phyloP scores from a whole-genome alignment of 1,284 basidiomycete species.

The Anthracocystis walkeri region DNA sequence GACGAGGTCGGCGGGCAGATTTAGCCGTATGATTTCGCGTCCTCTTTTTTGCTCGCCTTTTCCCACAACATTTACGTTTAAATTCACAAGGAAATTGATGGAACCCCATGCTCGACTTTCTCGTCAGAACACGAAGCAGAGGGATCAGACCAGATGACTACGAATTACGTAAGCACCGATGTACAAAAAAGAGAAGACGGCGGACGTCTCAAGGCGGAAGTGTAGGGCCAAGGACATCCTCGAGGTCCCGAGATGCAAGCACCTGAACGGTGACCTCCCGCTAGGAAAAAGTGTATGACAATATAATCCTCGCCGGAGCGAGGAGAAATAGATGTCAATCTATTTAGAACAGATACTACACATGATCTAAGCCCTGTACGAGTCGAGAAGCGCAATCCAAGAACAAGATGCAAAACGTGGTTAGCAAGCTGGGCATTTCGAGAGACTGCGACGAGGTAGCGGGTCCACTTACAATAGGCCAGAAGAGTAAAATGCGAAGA shows the following conservation, averaged over 20 bases:
- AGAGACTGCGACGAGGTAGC: not conserved
- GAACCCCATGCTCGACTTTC: no score
- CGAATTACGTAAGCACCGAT: slow-evolving; percentile 36
- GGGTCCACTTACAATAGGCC: slow-evolving; percentile 54
- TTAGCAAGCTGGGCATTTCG: slow-evolving; percentile 13
- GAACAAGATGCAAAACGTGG: slow-evolving; percentile 11
- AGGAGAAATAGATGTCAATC: slow-evolving; percentile 60
- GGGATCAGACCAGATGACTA: slow-evolving; percentile 10
- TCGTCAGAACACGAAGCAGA: no score
- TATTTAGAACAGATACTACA: slow-evolving; percentile 66
- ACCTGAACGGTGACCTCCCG: slow-evolving; percentile 46
- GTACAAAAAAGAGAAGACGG: slow-evolving; percentile 46
- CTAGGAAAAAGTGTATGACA: slow-evolving; percentile 56
- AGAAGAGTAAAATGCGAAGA: slow-evolving; percentile 41
- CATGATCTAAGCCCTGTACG: slow-evolving; percentile 62
- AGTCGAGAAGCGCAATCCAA: slow-evolving; percentile 6
- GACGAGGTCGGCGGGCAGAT: not conserved
- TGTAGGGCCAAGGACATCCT: slow-evolving; percentile 61
- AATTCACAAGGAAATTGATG: no score
- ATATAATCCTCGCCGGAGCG: slow-evolving; percentile 52
- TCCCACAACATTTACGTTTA: not conserved
- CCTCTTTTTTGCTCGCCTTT: slow-evolving; percentile 4
- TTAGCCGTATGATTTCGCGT: slow-evolving; percentile 3
- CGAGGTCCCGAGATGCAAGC: slow-evolving; percentile 52
- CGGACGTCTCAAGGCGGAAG: slow-evolving; percentile 57